Base-by-base conservation (phyloP, 148 eudicot species). In the Chenopodium album region DNA sequence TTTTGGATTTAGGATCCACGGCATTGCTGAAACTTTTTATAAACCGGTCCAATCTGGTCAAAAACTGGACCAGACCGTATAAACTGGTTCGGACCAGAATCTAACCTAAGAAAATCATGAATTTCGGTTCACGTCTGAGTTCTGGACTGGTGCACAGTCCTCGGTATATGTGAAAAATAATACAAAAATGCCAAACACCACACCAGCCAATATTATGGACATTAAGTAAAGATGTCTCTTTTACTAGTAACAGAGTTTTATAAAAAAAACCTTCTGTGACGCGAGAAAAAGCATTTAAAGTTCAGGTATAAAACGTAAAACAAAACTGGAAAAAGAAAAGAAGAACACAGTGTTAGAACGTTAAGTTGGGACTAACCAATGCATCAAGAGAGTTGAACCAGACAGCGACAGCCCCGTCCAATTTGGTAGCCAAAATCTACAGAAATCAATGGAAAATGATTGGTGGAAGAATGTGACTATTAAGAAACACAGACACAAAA, bases 381-480 rank as follows among this genome's bases (percentile, higher is more conserved):
- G 91, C 90, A 92, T 91, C 76, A 86, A 89, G 54, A 89, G 87
- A 37, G 94, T 88, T 79, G 93, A 89, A 83, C 86, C 87, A 65
- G 89, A 82, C 75, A 91, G 85, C 28, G 99, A 90, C 73, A 91
- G 90, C 52, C 98, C 98, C 79, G 84, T 89, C 98, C 99, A 94
- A 66, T 92, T 94, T 82, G 92, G 98, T 68, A 96, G 92, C 99
- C 99, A 96, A 83, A 92, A 90, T 89, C 99, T 96, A 93, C 80
- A 89, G 77, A 76, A 80, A 72, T 12, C 5, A n/a, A 26, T 32
- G 65, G 47, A 76, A 1, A 56, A 71, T 2, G 64, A 78, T 62
- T 50, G 32, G 47, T 19, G 31, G 26, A 48, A 65, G 65, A 60
- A 77, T 67, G 48, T 41, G 37, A 67, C 41, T 70, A 60, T 34